Conservation (phyloP, 2,329 filamentous ascomycete species). For the Sporothrix curviconia region DNA sequence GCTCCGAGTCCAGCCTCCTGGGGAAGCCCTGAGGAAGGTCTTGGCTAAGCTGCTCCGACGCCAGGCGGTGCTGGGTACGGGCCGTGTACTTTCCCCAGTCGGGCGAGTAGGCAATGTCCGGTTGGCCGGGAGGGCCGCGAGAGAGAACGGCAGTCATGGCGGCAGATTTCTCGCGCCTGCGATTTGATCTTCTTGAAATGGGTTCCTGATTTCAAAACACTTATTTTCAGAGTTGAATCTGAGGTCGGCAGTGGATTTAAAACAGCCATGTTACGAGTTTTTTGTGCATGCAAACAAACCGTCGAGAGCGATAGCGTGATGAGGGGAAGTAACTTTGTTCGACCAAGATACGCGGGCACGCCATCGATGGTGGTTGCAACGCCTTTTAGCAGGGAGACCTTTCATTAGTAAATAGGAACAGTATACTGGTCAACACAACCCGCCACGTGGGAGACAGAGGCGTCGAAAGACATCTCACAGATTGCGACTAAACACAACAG, state of each 20-base stretch:
- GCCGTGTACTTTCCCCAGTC: conserved; percentile 47
- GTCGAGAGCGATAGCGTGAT: conserved; percentile 1
- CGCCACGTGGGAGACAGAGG: no score
- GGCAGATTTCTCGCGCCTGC: not conserved
- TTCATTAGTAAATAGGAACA: not conserved
- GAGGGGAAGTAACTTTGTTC: not conserved
- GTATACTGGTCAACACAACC: not conserved
- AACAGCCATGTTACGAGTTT: no score
- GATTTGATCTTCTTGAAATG: not conserved
- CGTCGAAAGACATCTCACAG: no score
- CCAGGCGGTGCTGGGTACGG: conserved; percentile 39
- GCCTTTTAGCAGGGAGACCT: not conserved
- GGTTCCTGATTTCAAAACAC: no score
- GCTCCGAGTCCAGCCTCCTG: conserved; percentile 36
- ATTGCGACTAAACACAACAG: not conserved
- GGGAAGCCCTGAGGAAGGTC: conserved; percentile 47
- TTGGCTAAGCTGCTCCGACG: conserved; percentile 33
- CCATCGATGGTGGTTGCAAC: not conserved
- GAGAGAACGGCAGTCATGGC: not conserved
- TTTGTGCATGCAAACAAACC: no score
- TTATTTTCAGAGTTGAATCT: no score
- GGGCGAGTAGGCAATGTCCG: conserved; percentile 53
- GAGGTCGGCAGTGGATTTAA: no score
- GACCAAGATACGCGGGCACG: not conserved
- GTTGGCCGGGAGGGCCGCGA: conserved; percentile 39